These are phyloP conservation scores for Dispira simplex DNA, from an alignment of 192 early-diverging fungal genomes.

Conservation along the genomic window DNA sequence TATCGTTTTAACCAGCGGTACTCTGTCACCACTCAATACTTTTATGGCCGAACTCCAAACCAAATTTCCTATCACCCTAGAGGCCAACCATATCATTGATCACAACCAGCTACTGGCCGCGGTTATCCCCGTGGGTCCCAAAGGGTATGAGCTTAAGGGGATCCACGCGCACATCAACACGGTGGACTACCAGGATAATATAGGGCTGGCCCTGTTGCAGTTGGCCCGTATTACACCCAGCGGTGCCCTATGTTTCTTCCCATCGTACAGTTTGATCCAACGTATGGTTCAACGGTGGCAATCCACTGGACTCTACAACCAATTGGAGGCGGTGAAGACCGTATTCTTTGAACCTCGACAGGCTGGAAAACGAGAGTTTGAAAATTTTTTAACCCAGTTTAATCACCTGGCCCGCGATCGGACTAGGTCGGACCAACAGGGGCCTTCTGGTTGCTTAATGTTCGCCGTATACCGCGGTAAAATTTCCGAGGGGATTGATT, in stretches of 20 bases:
- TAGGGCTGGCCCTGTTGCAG: conserved; percentile 25
- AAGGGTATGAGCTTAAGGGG: conserved; percentile 21
- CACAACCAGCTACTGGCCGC: conserved; percentile 37
- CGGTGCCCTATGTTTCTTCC: conserved; percentile 28
- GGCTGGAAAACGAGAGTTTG: conserved; percentile 21
- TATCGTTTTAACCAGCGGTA: conserved; percentile 45
- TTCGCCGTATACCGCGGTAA: conserved; percentile 36
- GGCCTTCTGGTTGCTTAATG: conserved; percentile 19
- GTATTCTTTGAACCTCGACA: conserved; percentile 25
- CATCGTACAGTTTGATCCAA: conserved; percentile 25
- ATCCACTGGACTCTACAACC: conserved; percentile 14
- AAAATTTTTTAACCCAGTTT: conserved; percentile 21
- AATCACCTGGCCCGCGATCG: conserved; percentile 10
- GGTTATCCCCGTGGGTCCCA: conserved; percentile 33
- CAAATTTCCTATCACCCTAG: conserved; percentile 29
- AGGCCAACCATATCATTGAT: conserved; percentile 54
- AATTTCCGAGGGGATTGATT: conserved; percentile 30
- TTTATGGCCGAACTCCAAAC: conserved; percentile 40
- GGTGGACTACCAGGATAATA: conserved; percentile 33
- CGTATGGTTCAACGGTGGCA: conserved; percentile 26
- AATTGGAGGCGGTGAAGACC: conserved; percentile 17
- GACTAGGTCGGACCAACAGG: conserved; percentile 1
- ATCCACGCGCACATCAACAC: conserved; percentile 23
- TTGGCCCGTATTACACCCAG: conserved; percentile 22
- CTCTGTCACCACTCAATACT: conserved; percentile 42